These are phyloP conservation scores for Apophysomyces variabilis DNA, from an alignment of 371 early-diverging fungal species.

Conservation along the genomic window DNA sequence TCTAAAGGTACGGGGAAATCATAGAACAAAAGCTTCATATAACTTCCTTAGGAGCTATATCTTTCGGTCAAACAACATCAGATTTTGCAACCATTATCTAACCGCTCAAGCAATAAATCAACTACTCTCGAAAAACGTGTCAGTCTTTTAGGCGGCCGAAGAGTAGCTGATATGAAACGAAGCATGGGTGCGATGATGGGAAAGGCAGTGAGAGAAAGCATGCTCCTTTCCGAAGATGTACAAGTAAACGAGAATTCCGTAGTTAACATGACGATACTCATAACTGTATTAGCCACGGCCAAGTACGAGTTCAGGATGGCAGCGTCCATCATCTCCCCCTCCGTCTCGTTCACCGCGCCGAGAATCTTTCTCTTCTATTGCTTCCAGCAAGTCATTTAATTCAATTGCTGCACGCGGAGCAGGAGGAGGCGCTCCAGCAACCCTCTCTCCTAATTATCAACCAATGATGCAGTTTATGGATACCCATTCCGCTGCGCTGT, in stretches of 20 bases:
- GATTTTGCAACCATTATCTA: constrained; percentile 67
- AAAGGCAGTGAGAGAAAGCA: constrained; percentile 24
- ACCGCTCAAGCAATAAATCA: constrained; percentile 10
- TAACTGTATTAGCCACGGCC: constrained; percentile 17
- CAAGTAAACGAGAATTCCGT: background rate
- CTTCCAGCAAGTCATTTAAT: constrained; percentile 19
- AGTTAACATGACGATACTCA: background rate
- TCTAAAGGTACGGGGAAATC: constrained; percentile 34
- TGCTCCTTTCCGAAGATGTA: constrained; percentile 17
- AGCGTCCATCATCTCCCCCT: constrained; percentile 17
- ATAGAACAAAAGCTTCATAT: constrained; percentile 18
- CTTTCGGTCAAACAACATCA: constrained; percentile 74
- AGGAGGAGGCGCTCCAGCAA: constrained; percentile 9
- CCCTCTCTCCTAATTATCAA: constrained; percentile 22
- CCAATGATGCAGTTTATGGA: constrained; percentile 26
- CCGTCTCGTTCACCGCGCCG: constrained; percentile 25
- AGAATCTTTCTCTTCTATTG: constrained; percentile 26
- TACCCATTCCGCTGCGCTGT: constrained; percentile 9
- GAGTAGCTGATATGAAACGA: constrained; percentile 22
- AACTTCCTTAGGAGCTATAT: constrained; percentile 68
- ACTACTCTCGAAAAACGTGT: constrained; percentile 19
- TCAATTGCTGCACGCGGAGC: constrained; percentile 15
- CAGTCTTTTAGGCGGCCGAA: constrained; percentile 24
- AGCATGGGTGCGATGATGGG: constrained; percentile 31
- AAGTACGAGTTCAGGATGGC: constrained; percentile 23